These are phyloP conservation scores for Rhinocladiella similis DNA, from an alignment of 2,329 filamentous ascomycete genomes.

Conservation along the genomic window DNA sequence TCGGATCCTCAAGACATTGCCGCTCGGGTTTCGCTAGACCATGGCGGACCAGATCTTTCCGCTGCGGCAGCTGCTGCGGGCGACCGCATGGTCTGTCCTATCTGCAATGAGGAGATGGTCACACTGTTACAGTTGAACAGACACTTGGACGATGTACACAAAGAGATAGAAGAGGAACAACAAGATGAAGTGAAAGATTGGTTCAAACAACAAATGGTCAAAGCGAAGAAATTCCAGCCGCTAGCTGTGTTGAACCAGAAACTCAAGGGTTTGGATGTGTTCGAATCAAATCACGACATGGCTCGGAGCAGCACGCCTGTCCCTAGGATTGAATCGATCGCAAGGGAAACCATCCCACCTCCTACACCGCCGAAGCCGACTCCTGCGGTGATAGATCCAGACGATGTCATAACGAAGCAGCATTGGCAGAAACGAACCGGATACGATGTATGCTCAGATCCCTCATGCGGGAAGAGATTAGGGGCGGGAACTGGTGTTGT, in stretches of 20 bases:
- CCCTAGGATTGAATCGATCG: conserved; percentile 21
- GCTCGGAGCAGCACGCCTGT: conserved; percentile 40
- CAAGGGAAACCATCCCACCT: conserved; percentile 30
- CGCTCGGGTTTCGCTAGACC: conserved; percentile 74
- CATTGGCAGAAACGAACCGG: conserved; percentile 83
- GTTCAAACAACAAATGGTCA: conserved; percentile 93
- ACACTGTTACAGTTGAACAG: conserved; percentile 90
- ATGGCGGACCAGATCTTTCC: conserved; percentile 53
- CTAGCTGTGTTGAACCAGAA: conserved; percentile 91
- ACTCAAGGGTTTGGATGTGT: conserved; percentile 86
- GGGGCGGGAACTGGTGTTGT: conserved; percentile 78
- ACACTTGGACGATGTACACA: conserved; percentile 84
- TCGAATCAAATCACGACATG: conserved; percentile 81
- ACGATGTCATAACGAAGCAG: conserved; percentile 80
- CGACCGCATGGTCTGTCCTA: conserved; percentile 83
- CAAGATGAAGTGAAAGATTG: conserved; percentile 96
- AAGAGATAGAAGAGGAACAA: conserved; percentile 82
- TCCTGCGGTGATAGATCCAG: conserved; percentile 65
- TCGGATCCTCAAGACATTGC: conserved; percentile 75
- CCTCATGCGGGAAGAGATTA: conserved; percentile 76
- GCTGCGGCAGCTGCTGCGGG: conserved; percentile 56
- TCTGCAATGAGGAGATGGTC: conserved; percentile 98
- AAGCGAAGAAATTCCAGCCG: conserved; percentile 90
- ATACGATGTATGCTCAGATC: conserved; percentile 82
- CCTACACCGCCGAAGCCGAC: conserved; percentile 33